Conservation (phyloP, 768 basidiomycete genomes). For the Suillus luteus region DNA sequence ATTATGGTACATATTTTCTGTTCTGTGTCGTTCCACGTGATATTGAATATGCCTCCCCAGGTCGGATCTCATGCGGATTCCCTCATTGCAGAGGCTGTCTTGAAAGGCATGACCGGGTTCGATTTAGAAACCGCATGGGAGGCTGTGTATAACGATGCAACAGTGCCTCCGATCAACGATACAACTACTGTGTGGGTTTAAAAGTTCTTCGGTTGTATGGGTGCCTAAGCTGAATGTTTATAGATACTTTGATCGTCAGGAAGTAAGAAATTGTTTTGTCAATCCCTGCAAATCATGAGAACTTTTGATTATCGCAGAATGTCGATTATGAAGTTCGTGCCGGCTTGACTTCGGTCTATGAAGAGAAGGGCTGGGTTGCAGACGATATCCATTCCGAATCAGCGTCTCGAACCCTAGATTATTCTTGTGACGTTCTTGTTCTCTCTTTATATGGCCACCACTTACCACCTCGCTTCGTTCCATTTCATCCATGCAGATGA, state of each 20-base stretch:
- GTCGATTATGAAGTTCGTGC: constrained; percentile 84
- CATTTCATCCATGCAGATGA: constrained; percentile 51
- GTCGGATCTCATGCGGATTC: constrained; percentile 82
- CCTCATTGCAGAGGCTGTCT: constrained; percentile 68
- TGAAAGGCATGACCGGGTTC: constrained; percentile 66
- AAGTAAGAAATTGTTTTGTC: constrained; percentile 41
- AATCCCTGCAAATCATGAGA: not conserved
- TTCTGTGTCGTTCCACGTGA: not conserved
- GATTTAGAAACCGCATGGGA: constrained; percentile 68
- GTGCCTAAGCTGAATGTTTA: constrained; percentile 7
- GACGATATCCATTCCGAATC: constrained; percentile 79
- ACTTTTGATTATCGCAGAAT: constrained; percentile 38
- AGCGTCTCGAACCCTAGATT: constrained; percentile 76
- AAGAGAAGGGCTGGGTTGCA: constrained; percentile 71
- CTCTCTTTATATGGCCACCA: not conserved
- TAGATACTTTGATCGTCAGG: constrained; percentile 73
- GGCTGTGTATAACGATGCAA: constrained; percentile 75
- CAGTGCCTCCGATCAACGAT: constrained; percentile 61
- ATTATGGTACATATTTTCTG: constrained; percentile 58
- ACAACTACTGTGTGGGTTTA: constrained; percentile 46
- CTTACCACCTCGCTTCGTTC: not conserved
- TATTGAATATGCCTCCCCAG: constrained; percentile 33
- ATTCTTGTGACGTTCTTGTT: constrained; percentile 58
- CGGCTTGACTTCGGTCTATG: constrained; percentile 71
- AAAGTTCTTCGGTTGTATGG: not conserved